phyloP scores from a whole-genome alignment of 2,329 filamentous ascomycete species.

The Colletotrichum ledebouriae region DNA sequence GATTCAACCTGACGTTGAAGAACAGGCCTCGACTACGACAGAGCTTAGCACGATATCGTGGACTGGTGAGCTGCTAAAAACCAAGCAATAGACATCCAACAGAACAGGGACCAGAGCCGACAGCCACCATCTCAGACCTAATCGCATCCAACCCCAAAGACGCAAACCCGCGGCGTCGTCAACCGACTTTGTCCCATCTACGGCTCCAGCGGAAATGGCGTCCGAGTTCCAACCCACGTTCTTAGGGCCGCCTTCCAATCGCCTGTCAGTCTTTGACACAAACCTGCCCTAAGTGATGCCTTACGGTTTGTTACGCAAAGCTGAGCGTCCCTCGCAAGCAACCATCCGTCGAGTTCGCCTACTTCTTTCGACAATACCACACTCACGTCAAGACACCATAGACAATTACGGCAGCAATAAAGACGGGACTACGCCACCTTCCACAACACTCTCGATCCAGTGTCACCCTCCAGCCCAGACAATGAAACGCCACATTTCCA shows the following conservation, averaged over 20 bases:
- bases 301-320: background rate
- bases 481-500: conserved; percentile 7
- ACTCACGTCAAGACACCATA: background rate
- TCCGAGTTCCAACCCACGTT: conserved; percentile 19
- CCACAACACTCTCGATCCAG: background rate
- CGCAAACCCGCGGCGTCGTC: conserved; percentile 2
- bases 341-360: background rate
- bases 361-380: conserved; percentile 1
- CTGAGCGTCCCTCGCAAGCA: background rate
- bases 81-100: background rate
- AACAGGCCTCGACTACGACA: background rate
- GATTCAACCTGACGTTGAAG: background rate
- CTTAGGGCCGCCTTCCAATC: conserved; percentile 6
- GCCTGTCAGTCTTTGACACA: conserved; percentile 9
- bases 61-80: background rate
- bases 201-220: conserved; percentile 25
- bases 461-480: background rate
- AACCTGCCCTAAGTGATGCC: conserved; percentile 9
- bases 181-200: conserved; percentile 7
- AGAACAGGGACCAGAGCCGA: background rate
- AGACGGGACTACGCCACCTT: background rate
- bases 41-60: background rate
- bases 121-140: conserved; percentile 8
- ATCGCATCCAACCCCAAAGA: conserved; percentile 10
- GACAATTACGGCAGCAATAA: background rate